phyloP scores from a whole-genome alignment of 768 basidiomycete genomes.

The Dioszegia crocea region DNA sequence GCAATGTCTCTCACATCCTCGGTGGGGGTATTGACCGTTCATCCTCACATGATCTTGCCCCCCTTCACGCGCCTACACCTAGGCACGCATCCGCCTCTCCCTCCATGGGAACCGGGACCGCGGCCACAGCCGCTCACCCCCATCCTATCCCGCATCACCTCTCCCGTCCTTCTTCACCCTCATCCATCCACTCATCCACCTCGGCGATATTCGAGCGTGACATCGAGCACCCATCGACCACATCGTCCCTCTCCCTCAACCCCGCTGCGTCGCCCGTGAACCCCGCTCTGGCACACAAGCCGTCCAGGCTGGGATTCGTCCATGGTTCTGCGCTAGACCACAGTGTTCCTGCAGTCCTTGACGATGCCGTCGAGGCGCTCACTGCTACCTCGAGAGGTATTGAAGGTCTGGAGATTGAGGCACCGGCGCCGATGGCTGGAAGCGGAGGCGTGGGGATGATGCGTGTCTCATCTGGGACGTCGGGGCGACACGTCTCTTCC shows the following conservation, averaged over 20 bases:
- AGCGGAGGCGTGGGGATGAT: neutral
- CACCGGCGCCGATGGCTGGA: conserved; percentile 20
- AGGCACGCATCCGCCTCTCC: neutral
- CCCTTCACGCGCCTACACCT: neutral
- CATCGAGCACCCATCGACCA: conserved; percentile 57
- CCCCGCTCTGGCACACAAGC: conserved; percentile 41
- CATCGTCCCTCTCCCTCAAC: conserved; percentile 7
- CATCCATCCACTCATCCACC: conserved; percentile 63
- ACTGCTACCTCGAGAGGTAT: conserved; percentile 18
- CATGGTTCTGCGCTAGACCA: conserved; percentile 66
- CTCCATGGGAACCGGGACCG: too few species aligned
- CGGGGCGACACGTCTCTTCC: conserved; percentile 9
- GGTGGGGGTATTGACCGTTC: conserved; percentile 7
- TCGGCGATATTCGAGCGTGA: conserved; percentile 91
- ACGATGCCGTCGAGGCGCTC: conserved; percentile 73
- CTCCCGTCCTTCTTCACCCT: conserved; percentile 39
- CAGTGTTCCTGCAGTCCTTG: conserved; percentile 67
- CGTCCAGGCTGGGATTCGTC: conserved; percentile 32
- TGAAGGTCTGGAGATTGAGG: conserved; percentile 40
- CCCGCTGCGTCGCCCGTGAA: conserved; percentile 11
- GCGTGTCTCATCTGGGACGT: neutral
- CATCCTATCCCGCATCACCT: conserved; percentile 24
- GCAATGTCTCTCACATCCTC: conserved; percentile 13
- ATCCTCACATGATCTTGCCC: neutral
- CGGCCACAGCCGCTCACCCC: conserved; percentile 17